Evolutionary conservation across 257 asterid genomes (phyloP), one percentile per base, ranked within the genome.

Genomic region (Henckelia pumila): DNA sequence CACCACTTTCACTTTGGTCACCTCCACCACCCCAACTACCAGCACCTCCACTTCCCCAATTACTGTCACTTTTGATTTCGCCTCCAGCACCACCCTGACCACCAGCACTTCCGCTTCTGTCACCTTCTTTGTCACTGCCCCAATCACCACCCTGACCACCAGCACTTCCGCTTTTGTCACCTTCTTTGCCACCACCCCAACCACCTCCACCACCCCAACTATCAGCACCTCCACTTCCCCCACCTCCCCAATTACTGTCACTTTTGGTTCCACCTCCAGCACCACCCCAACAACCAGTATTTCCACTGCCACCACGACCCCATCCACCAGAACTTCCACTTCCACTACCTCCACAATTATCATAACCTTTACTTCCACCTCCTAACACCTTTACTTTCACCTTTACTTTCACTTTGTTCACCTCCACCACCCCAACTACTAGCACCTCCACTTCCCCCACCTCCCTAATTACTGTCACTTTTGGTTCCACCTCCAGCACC

Each of bases 381-480:
- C 8, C 44, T 1, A 84, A 74, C 70, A 76, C 13, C 89, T 83
- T 79, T 78, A 80, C 64, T 83, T n/a, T n/a, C 77, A 11, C 68
- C 16, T 8, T 16, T 22, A 55, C 24, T 9, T 14, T 25, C n/a
- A n/a, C n/a, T n/a, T n/a, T n/a, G n/a, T n/a, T n/a, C n/a, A n/a
- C n/a, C n/a, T n/a, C n/a, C 59, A 19, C 59, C 59, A 55, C 58
- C 44, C 44, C 13, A 33, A 33, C 44, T 14, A 7, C 44, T 23
- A 85, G 75, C 74, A 77, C 13, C 90, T 84, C 81, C 79, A 80
- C 60, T 83, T 78, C 16, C 56, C 22, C 53, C 57, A 20, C 82
- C 24, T 21, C 58, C 24, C 22, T 10, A 5, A 9, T 8, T 33
- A 9, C 13, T 9, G 13, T 8, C 13, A 9, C 10, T 9, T 33